phyloP scores from a whole-genome alignment of 306 rosid genomes.

The Amphicarpaea edgeworthii region DNA sequence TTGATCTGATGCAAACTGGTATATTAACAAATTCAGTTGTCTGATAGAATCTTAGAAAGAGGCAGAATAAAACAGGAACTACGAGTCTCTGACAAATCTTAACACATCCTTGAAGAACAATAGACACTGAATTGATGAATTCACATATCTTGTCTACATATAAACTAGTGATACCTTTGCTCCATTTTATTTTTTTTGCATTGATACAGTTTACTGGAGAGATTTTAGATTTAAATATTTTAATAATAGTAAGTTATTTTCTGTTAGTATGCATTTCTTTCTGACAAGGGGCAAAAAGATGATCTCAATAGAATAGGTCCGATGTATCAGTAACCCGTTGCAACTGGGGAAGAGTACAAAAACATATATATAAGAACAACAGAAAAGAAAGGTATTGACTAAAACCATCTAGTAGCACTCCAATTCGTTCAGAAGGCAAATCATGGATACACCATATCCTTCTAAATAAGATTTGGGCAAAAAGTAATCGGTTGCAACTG shows the following conservation, averaged over 20 bases:
- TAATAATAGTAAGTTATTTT: background rate
- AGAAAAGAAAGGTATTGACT: no score
- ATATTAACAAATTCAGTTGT: conserved; percentile 26
- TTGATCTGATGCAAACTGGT: conserved; percentile 85
- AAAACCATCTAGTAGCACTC: no score
- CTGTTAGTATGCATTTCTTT: conserved; percentile 4
- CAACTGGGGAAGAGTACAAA: no score
- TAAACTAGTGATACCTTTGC: conserved; percentile 9
- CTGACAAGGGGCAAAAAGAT: background rate
- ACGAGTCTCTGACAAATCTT: background rate
- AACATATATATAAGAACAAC: no score
- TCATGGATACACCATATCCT: no score
- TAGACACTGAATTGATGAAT: conserved; percentile 17
- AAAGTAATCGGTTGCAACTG: no score
- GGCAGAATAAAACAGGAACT: conserved; percentile 29
- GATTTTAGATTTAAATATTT: background rate
- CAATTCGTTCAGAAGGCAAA: no score
- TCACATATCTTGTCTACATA: no score
- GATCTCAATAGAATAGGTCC: no score
- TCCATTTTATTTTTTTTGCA: background rate
- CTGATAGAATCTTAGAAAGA: conserved; percentile 19
- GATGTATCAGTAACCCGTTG: no score
- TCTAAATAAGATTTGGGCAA: no score
- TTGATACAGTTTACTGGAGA: background rate
- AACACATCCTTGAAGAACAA: conserved; percentile 29